Evolutionary conservation across 2,329 filamentous ascomycete species (phyloP).

Genomic region (Boeremia exigua): DNA sequence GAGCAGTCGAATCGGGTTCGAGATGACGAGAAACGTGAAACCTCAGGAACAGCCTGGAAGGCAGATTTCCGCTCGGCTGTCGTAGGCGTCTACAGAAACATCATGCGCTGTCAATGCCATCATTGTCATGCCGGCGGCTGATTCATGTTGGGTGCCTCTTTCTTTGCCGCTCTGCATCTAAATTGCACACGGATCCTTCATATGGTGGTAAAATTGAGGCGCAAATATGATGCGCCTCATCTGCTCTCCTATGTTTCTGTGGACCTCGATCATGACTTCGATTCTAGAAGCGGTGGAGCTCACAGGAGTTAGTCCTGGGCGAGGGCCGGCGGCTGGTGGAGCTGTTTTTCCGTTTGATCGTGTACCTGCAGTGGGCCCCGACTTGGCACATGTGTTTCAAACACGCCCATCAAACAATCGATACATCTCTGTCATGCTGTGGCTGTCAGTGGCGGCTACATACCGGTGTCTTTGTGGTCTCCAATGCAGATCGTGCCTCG

Average conservation of each 20-base stretch:
- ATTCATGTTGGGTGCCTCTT: not conserved
- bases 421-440: constrained; percentile 8
- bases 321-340: constrained; percentile 2
- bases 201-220: constrained; percentile 11
- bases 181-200: constrained; percentile 9
- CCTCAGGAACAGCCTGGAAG: constrained; percentile 20
- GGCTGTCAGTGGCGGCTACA: not conserved
- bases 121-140: not conserved
- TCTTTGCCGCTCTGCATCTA: not conserved
- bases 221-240: not conserved
- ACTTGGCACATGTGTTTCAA: constrained; percentile 13
- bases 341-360: constrained; percentile 1
- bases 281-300: constrained; percentile 15
- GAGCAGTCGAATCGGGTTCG: constrained; percentile 25
- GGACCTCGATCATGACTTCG: constrained; percentile 9
- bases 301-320: constrained; percentile 1
- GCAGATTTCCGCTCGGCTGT: constrained; percentile 13
- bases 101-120: constrained; percentile 26
- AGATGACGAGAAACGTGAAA: constrained; percentile 28
- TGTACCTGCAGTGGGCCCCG: constrained; percentile 1
- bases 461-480: not conserved
- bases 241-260: constrained; percentile 3
- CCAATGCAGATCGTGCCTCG: constrained; percentile 8
- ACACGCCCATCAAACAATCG: constrained; percentile 16
- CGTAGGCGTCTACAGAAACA: constrained; percentile 35